These are phyloP conservation scores for Tardiomyces depauwii DNA, from an alignment of 1,139 yeast species.

Conservation along the genomic window DNA sequence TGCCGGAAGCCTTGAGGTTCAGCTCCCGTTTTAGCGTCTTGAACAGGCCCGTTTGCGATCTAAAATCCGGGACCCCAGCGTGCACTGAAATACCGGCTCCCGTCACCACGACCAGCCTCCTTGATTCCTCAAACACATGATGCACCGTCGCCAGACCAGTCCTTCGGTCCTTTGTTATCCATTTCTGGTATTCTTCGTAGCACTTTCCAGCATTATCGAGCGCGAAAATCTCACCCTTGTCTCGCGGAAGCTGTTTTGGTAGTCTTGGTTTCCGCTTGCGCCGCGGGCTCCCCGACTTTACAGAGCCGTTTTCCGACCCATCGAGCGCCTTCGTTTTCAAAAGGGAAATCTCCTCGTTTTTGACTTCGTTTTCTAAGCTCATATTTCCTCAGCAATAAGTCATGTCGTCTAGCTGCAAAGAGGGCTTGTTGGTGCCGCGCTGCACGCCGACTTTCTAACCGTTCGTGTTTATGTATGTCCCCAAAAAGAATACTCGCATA, in stretches of 20 bases:
- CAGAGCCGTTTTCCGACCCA: not conserved
- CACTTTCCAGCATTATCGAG: slow-evolving; percentile 2
- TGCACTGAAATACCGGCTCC: slow-evolving; percentile 91
- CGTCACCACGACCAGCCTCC: slow-evolving; percentile 35
- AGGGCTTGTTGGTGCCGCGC: no score
- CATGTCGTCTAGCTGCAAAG: no score
- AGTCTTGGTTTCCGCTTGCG: slow-evolving; percentile 15
- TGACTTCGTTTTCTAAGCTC: not conserved
- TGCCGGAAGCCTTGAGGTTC: slow-evolving; percentile 42
- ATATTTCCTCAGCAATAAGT: not conserved
- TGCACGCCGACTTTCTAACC: no score
- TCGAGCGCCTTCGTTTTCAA: not conserved
- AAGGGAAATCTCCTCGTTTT: not conserved
- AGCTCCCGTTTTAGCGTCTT: slow-evolving; percentile 41
- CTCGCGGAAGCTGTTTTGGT: slow-evolving; percentile 11
- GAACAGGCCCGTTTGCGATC: slow-evolving; percentile 70
- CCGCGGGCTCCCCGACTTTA: slow-evolving; percentile 1
- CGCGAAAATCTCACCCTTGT: slow-evolving; percentile 3
- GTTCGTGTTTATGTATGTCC: no score
- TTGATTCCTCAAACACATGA: slow-evolving; percentile 26
- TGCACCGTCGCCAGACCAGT: slow-evolving; percentile 16
- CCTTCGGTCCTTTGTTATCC: slow-evolving; percentile 10
- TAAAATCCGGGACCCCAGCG: slow-evolving; percentile 84
- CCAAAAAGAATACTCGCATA: no score
- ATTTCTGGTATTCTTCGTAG: slow-evolving; percentile 3